A percentile compares a stretch with the other conserved stretches of the same genome.
Evolutionary conservation across 257 asterid genomes (phyloP).

Genomic region (Parsonsia alboflavescens): DNA sequence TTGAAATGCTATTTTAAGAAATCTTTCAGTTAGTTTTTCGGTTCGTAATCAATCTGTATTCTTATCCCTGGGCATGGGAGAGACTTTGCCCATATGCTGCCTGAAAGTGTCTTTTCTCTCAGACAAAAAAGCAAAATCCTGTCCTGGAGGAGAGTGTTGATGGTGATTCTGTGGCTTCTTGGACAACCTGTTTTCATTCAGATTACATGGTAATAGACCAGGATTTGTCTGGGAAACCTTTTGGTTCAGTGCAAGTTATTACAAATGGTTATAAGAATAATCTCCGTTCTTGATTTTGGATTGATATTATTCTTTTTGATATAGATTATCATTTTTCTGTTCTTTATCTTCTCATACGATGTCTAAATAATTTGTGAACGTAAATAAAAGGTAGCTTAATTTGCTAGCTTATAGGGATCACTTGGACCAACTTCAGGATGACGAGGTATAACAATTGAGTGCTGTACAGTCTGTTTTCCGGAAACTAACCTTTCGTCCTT

Average conservation of each 20-base stretch:
- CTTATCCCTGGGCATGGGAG: conserved; percentile 18
- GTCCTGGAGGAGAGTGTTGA: neutral
- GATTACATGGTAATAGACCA: neutral
- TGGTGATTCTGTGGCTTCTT: neutral
- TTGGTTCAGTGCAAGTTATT: conserved; percentile 1
- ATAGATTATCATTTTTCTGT: too few relatives aligned
- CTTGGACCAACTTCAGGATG: conserved; percentile 6
- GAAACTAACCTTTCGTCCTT: neutral
- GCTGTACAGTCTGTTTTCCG: neutral
- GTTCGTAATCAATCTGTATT: neutral
- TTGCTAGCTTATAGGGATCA: conserved; percentile 6
- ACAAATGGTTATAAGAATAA: too few relatives aligned
- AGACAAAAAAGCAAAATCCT: neutral
- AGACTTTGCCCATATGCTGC: conserved; percentile 14
- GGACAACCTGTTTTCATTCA: neutral
- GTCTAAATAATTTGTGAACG: neutral
- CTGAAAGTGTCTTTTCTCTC: conserved; percentile 9
- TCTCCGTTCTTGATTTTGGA: neutral
- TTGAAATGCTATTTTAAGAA: too few relatives aligned
- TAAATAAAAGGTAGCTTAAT: too few relatives aligned
- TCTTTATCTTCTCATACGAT: neutral
- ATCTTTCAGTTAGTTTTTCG: neutral
- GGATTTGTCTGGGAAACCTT: conserved; percentile 11
- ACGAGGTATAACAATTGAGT: neutral
- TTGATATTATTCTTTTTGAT: neutral